phyloP scores from a whole-genome alignment of 306 rosid species.

The Trifolium repens region DNA sequence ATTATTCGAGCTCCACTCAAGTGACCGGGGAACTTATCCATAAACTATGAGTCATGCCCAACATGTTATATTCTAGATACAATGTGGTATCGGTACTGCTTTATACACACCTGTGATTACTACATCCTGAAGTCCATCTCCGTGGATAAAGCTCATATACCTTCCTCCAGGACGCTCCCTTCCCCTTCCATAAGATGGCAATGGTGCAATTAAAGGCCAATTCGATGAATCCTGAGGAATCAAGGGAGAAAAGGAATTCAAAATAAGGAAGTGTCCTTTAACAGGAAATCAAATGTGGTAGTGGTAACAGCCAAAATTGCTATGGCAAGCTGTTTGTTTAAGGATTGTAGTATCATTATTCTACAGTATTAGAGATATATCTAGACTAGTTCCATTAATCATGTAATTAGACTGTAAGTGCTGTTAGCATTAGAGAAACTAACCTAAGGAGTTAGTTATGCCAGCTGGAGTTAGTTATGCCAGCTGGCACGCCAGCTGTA shows the following conservation, averaged over 20 bases:
- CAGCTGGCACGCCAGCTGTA: no score
- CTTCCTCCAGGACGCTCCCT: slow-evolving; percentile 92
- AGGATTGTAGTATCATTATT: not conserved
- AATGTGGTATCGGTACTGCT: not conserved
- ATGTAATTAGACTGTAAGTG: no score
- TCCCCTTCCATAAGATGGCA: slow-evolving; percentile 97
- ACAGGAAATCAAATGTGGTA: not conserved
- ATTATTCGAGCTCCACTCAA: not conserved
- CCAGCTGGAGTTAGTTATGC: no score
- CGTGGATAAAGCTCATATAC: slow-evolving; percentile 82
- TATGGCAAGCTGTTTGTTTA: no score
- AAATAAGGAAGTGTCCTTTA: not conserved
- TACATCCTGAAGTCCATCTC: slow-evolving; percentile 72
- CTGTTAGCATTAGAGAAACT: no score
- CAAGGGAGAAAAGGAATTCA: slow-evolving; percentile 34
- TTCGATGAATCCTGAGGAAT: slow-evolving; percentile 60
- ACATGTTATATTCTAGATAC: slow-evolving; percentile 14
- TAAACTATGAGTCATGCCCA: not conserved
- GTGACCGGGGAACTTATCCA: not conserved
- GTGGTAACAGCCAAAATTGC: not conserved
- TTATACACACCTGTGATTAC: slow-evolving; percentile 73
- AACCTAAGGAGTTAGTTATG: no score
- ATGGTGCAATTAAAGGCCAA: slow-evolving; percentile 87
- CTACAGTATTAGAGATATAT: no score
- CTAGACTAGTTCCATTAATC: no score